These are phyloP conservation scores for Trichoderma parareesei DNA, from an alignment of 495 filamentous ascomycete species.

Conservation along the genomic window DNA sequence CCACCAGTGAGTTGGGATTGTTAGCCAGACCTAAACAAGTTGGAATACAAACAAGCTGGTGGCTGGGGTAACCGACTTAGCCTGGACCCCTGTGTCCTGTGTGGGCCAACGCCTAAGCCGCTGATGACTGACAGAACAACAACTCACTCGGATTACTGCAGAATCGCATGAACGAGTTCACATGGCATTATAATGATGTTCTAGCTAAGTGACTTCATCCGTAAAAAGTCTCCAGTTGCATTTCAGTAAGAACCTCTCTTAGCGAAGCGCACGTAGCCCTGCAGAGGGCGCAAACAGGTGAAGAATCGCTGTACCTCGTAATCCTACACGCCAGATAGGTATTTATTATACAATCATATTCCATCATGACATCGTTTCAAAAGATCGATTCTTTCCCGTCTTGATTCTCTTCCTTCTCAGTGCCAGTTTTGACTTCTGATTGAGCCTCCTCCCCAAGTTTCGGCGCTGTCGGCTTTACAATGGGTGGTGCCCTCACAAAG, in stretches of 20 bases:
- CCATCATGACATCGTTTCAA: neutral
- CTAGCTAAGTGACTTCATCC: too few species aligned
- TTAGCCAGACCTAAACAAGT: neutral
- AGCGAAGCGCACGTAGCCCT: too few species aligned
- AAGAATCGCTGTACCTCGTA: neutral
- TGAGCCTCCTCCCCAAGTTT: slow-evolving; percentile 15
- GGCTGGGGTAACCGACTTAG: slow-evolving; percentile 11
- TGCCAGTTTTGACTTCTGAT: neutral
- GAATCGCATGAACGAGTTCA: neutral
- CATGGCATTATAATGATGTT: too few species aligned
- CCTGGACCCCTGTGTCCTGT: neutral
- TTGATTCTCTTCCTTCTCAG: slow-evolving; percentile 6
- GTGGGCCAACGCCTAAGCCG: neutral
- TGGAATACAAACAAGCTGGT: slow-evolving; percentile 12
- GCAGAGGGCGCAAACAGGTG: too few species aligned
- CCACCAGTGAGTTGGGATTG: neutral
- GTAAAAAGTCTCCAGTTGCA: too few species aligned
- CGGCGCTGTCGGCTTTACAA: neutral
- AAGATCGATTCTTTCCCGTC: slow-evolving; percentile 15
- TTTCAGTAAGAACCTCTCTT: too few species aligned
- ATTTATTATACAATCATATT: neutral
- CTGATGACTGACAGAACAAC: slow-evolving; percentile 20
- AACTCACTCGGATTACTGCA: neutral
- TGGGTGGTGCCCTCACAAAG: slow-evolving; percentile 28
- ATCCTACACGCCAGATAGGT: neutral